Conservation (phyloP, 2,329 filamentous ascomycete species). For the Aaosphaeria arxii region DNA sequence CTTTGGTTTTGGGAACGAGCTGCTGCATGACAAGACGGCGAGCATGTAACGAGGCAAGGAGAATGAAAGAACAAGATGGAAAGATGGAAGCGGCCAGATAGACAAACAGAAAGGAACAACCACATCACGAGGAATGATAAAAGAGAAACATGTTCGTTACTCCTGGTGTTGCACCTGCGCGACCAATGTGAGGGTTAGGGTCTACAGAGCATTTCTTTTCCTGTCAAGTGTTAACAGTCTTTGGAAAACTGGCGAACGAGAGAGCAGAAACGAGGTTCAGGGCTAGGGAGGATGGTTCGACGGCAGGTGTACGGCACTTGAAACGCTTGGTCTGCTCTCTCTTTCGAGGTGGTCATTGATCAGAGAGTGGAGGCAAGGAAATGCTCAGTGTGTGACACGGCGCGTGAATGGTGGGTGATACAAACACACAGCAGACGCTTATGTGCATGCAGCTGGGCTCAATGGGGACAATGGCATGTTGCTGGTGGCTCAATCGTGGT, state of each 20-base stretch:
- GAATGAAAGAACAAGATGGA: not conserved
- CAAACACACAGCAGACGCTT: conserved; percentile 19
- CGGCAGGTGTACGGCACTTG: conserved; percentile 6
- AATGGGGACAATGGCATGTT: conserved; percentile 12
- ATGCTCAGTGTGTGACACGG: conserved; percentile 15
- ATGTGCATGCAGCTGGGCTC: conserved; percentile 20
- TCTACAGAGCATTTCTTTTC: conserved; percentile 5
- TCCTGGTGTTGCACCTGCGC: not conserved
- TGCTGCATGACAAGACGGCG: conserved; percentile 2
- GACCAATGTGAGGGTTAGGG: conserved; percentile 7
- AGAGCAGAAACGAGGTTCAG: conserved; percentile 14
- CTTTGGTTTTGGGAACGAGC: too few species aligned
- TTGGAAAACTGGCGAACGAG: not conserved
- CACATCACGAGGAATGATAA: too few species aligned
- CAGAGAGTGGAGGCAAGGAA: conserved; percentile 26
- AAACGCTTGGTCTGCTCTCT: conserved; percentile 9
- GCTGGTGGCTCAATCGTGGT: conserved; percentile 12
- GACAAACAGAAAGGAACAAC: too few species aligned
- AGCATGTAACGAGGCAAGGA: conserved; percentile 12
- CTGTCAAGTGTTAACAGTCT: conserved; percentile 8
- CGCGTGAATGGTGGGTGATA: conserved; percentile 16
- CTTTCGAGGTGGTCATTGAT: conserved; percentile 2
- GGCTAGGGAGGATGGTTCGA: conserved; percentile 15
- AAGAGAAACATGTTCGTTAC: not conserved
- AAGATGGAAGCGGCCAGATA: too few species aligned